Evolutionary conservation across 331 rosid genomes (phyloP).

Genomic region (Prunus yedoensis): DNA sequence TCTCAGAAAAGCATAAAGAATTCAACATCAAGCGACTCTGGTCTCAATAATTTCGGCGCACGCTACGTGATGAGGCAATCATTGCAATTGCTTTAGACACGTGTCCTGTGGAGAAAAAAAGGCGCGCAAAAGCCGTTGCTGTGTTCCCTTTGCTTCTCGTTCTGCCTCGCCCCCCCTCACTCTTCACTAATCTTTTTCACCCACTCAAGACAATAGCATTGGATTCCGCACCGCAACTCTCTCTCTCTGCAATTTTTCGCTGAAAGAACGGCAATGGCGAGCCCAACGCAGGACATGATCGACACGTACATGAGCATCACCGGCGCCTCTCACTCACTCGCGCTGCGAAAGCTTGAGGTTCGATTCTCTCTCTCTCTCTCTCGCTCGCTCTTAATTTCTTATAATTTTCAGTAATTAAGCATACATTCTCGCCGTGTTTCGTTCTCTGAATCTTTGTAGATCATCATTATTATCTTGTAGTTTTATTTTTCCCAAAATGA

Average conservation of each 20-base stretch:
- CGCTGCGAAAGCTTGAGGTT: conserved; percentile 67
- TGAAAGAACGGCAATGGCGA: conserved; percentile 34
- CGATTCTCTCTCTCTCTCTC: conserved; percentile 7
- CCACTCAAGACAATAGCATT: background rate
- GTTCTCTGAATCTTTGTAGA: background rate
- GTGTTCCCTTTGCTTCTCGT: background rate
- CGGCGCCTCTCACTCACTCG: conserved; percentile 71
- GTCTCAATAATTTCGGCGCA: background rate
- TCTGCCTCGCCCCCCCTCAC: background rate
- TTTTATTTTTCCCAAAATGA: background rate
- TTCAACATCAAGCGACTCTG: background rate
- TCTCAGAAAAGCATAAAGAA: background rate
- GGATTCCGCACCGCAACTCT: background rate
- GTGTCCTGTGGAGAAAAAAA: background rate
- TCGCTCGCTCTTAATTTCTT: background rate
- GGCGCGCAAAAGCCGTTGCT: background rate
- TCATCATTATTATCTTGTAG: background rate
- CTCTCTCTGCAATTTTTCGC: conserved; percentile 3
- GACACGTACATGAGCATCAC: conserved; percentile 66
- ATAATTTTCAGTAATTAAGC: background rate
- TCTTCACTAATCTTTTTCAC: background rate
- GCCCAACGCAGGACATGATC: conserved; percentile 44
- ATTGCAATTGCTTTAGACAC: background rate
- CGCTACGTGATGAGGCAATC: background rate
- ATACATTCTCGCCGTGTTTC: background rate